Evolutionary conservation across 2,329 filamentous ascomycete species (phyloP), one percentile per base, ranked within the genome.

Genomic region (Mariannaea sp.): DNA sequence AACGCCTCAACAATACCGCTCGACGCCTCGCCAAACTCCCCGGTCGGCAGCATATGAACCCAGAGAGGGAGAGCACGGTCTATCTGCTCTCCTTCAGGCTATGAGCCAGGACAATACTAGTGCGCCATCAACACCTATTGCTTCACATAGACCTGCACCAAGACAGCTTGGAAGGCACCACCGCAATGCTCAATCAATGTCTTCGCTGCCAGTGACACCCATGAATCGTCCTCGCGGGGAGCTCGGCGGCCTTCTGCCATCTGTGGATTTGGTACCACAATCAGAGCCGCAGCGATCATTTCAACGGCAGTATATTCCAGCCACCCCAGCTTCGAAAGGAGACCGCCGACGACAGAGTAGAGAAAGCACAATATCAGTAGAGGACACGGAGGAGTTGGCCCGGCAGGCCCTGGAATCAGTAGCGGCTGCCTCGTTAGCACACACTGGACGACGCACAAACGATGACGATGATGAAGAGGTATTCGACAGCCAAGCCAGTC

Each of bases 321-420:
- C 74, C n/a, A 79, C 78, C 0, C 77, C 79, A 2, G 70, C 71
- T 7, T 70, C 72, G 12, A 69, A 68, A 43, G 66, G 69, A 29
- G 74, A 76, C 16, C 75, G 76, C 42, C 79, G 82, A 30, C 83
- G 83, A 46, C 85, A 86, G 71, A 92, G 90, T 70, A 85, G 90
- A 55, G 91, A 95, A 70, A 93, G 89, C 74, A 95, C 90, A 2
- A 92, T 94, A 42, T 94, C 90, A 1, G 87, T 83, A 16, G 80
- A 80, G 36, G 81, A 85, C 53, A 82, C 80, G 44, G 83, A 80
- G 61, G 81, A 84, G 62, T 73, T 84, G 19, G 80, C 79, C 1
- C 75, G 81, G 4, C 78, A 82, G 53, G 80, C 80, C 1, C 64
- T 84, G 12, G 74, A 80, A 56, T 79, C 77, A 0, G 79, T 82